Conservation (phyloP, 2,329 filamentous ascomycete species). For the Phaeosphaeriaceae sp. region DNA sequence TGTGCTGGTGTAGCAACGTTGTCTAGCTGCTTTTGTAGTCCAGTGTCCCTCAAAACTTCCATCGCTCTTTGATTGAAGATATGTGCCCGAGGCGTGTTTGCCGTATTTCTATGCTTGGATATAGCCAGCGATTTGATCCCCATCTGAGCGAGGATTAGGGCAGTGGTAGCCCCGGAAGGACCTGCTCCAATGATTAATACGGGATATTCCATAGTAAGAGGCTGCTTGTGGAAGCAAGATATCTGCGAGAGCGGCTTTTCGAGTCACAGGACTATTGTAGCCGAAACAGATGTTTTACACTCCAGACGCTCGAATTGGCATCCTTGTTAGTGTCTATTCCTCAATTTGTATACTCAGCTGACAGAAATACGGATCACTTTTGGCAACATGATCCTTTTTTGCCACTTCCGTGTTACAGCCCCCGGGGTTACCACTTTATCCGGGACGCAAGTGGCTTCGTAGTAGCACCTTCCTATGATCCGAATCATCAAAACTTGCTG, state of each 20-base stretch:
- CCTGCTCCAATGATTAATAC: not conserved
- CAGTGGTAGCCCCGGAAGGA: not conserved
- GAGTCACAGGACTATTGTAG: no score
- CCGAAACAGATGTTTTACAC: no score
- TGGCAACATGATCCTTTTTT: no score
- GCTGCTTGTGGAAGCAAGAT: no score
- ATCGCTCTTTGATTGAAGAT: constrained; percentile 60
- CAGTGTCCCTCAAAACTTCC: constrained; percentile 56
- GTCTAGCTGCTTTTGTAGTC: constrained; percentile 51
- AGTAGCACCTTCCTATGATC: no score
- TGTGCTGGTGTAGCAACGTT: constrained; percentile 21
- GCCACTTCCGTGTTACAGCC: no score
- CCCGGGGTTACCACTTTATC: constrained; percentile 1
- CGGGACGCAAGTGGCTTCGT: not conserved
- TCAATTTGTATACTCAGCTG: no score
- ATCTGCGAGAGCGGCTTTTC: no score
- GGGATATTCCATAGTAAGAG: not conserved
- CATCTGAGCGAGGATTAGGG: not conserved
- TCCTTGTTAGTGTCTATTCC: no score
- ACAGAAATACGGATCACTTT: no score
- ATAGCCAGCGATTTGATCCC: constrained; percentile 1
- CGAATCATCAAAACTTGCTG: no score
- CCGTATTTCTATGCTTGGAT: constrained; percentile 34
- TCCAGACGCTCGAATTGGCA: no score
- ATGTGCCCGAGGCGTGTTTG: constrained; percentile 66